Conservation (phyloP, 75 land plant species). For the Cryptomeria japonica region DNA sequence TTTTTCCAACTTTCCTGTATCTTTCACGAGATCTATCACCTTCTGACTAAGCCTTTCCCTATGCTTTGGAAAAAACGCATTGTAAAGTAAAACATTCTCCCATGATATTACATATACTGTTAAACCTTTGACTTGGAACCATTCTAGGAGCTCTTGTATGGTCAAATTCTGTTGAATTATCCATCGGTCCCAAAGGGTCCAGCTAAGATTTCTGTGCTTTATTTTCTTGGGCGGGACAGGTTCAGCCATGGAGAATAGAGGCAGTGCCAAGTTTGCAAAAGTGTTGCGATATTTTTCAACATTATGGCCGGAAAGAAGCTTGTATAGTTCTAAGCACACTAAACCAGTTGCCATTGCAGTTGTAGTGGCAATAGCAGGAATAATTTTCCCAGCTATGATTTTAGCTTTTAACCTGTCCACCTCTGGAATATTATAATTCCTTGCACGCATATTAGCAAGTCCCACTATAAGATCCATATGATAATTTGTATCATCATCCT, state of each 20-base stretch:
- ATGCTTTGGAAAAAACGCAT: constrained; percentile 80
- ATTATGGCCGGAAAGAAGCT: constrained; percentile 65
- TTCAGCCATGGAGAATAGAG: constrained; percentile 88
- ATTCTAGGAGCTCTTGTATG: constrained; percentile 55
- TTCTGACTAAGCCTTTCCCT: constrained; percentile 68
- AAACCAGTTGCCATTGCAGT: constrained; percentile 92
- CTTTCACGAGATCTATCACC: constrained; percentile 67
- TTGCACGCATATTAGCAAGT: constrained; percentile 91
- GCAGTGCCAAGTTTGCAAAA: constrained; percentile 85
- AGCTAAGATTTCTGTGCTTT: constrained; percentile 64
- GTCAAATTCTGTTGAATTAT: constrained; percentile 60
- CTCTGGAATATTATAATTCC: constrained; percentile 87
- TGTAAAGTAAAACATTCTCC: constrained; percentile 73
- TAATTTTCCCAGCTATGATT: constrained; percentile 87
- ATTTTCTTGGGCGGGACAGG: constrained; percentile 80
- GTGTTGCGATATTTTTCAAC: constrained; percentile 80
- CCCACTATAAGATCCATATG: constrained; percentile 84
- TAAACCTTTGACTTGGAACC: constrained; percentile 71
- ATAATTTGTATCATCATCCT: constrained; percentile 88
- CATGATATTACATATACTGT: constrained; percentile 78
- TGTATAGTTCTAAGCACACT: constrained; percentile 89
- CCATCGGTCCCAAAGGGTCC: constrained; percentile 98
- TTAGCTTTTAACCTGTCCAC: constrained; percentile 92
- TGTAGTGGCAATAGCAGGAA: constrained; percentile 91
- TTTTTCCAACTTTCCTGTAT: constrained; percentile 61